A percentile compares a stretch with the other conserved stretches of the same genome.
These are phyloP conservation scores for Rhodamnia rubescens DNA, from an alignment of 345 rosid genomes.

Conservation along the genomic window DNA sequence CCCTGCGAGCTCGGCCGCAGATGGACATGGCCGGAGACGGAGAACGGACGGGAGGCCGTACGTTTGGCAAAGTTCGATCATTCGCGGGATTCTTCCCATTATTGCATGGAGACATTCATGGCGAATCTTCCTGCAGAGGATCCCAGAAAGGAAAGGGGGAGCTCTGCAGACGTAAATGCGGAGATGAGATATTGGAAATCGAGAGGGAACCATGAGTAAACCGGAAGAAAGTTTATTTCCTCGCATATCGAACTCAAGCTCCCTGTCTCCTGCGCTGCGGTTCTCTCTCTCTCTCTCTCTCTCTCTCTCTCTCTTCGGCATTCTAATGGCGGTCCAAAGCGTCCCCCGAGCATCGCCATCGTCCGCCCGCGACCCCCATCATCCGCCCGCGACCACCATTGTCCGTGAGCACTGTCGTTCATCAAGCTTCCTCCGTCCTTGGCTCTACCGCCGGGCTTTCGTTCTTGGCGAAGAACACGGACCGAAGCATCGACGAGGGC, in stretches of 20 bases:
- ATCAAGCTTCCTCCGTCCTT: neutral
- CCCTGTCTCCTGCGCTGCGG: too few relatives aligned
- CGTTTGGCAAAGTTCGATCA: neutral
- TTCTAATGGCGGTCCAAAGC: neutral
- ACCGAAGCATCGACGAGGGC: neutral
- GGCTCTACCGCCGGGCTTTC: neutral
- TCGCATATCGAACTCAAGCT: neutral
- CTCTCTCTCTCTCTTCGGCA: neutral
- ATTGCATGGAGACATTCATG: neutral
- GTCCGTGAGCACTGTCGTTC: neutral
- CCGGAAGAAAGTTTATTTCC: neutral
- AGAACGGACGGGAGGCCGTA: accelerated
- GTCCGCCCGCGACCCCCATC: neutral
- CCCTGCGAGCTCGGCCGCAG: neutral
- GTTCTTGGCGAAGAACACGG: neutral
- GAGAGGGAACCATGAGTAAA: neutral
- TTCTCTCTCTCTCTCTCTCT: too few relatives aligned
- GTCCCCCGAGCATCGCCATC: neutral
- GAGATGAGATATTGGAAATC: neutral
- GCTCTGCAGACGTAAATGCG: neutral
- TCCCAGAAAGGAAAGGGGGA: neutral
- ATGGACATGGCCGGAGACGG: neutral
- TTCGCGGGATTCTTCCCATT: neutral
- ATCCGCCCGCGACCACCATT: neutral
- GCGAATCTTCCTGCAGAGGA: neutral